Percentiles rank a stretch among this genome's conserved stretches.
phyloP scores from a whole-genome alignment of 306 rosid genomes.

The Citrullus mucosospermus region DNA sequence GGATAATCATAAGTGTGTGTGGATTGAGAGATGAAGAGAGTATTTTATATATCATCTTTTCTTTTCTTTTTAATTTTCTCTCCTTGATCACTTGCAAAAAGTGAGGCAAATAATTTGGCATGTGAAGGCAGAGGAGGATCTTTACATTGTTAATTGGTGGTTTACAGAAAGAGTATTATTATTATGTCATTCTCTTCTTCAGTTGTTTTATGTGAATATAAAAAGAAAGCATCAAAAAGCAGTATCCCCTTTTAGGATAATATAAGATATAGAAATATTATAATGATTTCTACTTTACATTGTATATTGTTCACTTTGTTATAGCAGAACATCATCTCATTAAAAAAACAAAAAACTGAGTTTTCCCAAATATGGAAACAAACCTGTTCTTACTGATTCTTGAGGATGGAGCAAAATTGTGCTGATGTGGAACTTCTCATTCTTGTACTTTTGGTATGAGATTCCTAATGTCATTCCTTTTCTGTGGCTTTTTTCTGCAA shows the following conservation, averaged over 20 bases:
- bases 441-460: constrained; percentile 1
- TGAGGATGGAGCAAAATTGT: neutral
- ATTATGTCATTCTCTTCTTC: neutral
- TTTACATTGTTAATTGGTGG: neutral
- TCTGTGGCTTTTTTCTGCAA: neutral
- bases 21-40: neutral
- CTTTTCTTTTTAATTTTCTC: neutral
- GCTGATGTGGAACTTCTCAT: neutral
- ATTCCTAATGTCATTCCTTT: neutral
- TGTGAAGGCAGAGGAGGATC: neutral
- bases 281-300: neutral
- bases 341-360: neutral
- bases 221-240: neutral
- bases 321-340: neutral
- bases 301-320: neutral
- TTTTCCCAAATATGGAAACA: neutral
- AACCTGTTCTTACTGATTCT: neutral
- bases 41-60: neutral
- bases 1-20: neutral
- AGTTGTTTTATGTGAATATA: neutral
- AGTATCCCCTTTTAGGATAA: too few relatives aligned
- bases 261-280: neutral
- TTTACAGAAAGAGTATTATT: neutral
- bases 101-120: neutral
- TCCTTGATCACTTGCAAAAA: neutral